Conservation (phyloP, 768 basidiomycete genomes). For the Pisolithus microcarpus region DNA sequence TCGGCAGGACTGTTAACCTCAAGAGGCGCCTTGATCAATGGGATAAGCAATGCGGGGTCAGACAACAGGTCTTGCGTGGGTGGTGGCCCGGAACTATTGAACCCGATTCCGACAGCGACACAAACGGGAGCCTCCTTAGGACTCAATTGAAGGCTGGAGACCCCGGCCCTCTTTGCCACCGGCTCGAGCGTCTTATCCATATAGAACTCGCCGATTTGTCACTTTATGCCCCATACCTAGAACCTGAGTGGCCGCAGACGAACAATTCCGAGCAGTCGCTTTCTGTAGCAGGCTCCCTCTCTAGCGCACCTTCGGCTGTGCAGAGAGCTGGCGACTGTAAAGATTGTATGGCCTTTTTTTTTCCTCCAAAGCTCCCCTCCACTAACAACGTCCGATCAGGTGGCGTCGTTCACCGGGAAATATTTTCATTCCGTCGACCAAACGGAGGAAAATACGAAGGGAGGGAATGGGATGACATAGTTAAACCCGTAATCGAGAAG, state of each 20-base stretch:
- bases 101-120: slow-evolving; percentile 27
- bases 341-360: slow-evolving; percentile 38
- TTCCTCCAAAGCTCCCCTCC: background rate
- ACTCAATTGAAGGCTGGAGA: slow-evolving; percentile 57
- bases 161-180: slow-evolving; percentile 61
- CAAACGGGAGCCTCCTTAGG: slow-evolving; percentile 47
- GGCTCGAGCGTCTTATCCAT: slow-evolving; percentile 73
- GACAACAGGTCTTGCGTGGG: slow-evolving; percentile 65
- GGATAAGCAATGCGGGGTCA: slow-evolving; percentile 75
- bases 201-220: slow-evolving; percentile 70
- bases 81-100: slow-evolving; percentile 60
- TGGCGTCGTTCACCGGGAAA: slow-evolving; percentile 63
- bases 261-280: slow-evolving; percentile 23
- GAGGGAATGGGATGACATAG: slow-evolving; percentile 67
- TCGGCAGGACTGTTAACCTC: slow-evolving; percentile 71
- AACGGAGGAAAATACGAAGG: slow-evolving; percentile 46
- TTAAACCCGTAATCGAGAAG: slow-evolving; percentile 68
- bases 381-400: slow-evolving; percentile 28
- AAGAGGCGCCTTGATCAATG: slow-evolving; percentile 70
- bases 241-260: slow-evolving; percentile 37
- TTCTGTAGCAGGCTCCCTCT: slow-evolving; percentile 8
- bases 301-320: slow-evolving; percentile 8
- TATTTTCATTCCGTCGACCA: slow-evolving; percentile 64
- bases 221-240: slow-evolving; percentile 51
- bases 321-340: slow-evolving; percentile 26